Base-by-base conservation (phyloP, 1,139 yeast genomes). In the Fermentozyma sake region DNA sequence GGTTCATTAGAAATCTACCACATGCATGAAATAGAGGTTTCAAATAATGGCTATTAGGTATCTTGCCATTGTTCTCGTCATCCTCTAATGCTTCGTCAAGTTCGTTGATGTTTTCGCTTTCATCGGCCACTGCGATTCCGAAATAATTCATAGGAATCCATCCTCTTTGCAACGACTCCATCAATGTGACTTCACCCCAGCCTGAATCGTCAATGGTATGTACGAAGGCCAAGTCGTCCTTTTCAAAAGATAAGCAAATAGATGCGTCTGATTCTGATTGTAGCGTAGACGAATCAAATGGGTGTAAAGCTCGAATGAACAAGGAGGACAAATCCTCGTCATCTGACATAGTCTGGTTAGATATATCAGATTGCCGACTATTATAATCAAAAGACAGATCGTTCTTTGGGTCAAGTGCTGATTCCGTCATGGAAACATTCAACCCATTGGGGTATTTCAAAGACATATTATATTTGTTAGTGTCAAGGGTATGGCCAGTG, bases 101-200 rank as follows among this genome's bases (percentile, higher is more conserved):
- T 28, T 39, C 28, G 9, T 44, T 49, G 10, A 39, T 44, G 10
- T 39, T 38, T 2, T 35, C 43, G 7, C 44, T 44, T 4, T 44
- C 47, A 12, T 63, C 64, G 6, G 67, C 58, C 7, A 79, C 66
- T 10, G 84, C 85, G 22, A 81, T 69, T 10, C 68, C 53, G 45
- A 89, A 91, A 56, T 86, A 91, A 52, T 89, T 89, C 68, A 89
- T 81, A 2, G 98, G 98, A 11, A 91, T 86, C 98, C 98, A 91
- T 15, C 98, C 98, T 34, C 96, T 68, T 41, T 74, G 72, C 31
- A 84, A 72, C 5, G 83, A 69, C 29, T 77, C 76, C 12, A 74
- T 52, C 26, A 84, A 55, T 0, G 96, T 87, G 3, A 89, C 97
- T 54, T 91, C 97, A 34, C 96, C 96, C 98, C 98, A 91, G 2